Percentiles rank a stretch among this genome's conserved stretches.
phyloP scores from a whole-genome alignment of 345 rosid species.

The Eutrema japonicum region DNA sequence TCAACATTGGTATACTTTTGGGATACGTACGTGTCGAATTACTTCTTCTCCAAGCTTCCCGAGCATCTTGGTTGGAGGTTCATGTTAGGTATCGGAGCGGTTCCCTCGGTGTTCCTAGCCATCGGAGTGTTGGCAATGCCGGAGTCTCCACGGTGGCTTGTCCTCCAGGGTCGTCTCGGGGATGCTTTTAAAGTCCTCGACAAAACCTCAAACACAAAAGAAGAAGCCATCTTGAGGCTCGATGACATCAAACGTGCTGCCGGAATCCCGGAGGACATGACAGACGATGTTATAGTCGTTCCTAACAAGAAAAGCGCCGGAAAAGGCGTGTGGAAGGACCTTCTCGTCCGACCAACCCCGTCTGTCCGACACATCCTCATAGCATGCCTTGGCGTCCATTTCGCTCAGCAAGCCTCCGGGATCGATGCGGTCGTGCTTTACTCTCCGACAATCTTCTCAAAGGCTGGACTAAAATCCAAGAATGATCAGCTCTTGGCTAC shows the following conservation, averaged over 20 bases:
- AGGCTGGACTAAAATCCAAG: slow-evolving; percentile 60
- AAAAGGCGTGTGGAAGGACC: slow-evolving; percentile 65
- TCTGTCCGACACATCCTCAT: slow-evolving; percentile 58
- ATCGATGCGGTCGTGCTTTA: slow-evolving; percentile 72
- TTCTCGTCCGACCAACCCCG: slow-evolving; percentile 53
- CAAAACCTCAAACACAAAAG: slow-evolving; percentile 49
- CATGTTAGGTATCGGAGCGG: slow-evolving; percentile 69
- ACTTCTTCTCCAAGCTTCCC: slow-evolving; percentile 58
- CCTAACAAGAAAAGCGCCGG: slow-evolving; percentile 40
- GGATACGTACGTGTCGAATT: slow-evolving; percentile 70
- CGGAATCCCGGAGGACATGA: slow-evolving; percentile 46
- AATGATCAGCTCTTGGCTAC: slow-evolving; percentile 56
- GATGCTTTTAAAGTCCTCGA: slow-evolving; percentile 61
- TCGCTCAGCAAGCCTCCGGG: slow-evolving; percentile 76
- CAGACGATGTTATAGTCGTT: slow-evolving; percentile 41
- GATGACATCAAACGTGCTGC: slow-evolving; percentile 53
- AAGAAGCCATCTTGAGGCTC: slow-evolving; percentile 60
- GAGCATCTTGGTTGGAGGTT: slow-evolving; percentile 58
- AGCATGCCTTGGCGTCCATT: slow-evolving; percentile 67
- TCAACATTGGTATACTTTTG: slow-evolving; percentile 61
- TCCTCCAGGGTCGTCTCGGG: slow-evolving; percentile 53
- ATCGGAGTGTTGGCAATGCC: slow-evolving; percentile 65
- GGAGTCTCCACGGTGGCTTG: slow-evolving; percentile 81
- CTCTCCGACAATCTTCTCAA: slow-evolving; percentile 59
- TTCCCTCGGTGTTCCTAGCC: slow-evolving; percentile 56